A percentile compares a stretch with the other conserved stretches of the same genome.
Conservation (phyloP, 1,284 basidiomycete species). For the Trichosporon inkin region DNA sequence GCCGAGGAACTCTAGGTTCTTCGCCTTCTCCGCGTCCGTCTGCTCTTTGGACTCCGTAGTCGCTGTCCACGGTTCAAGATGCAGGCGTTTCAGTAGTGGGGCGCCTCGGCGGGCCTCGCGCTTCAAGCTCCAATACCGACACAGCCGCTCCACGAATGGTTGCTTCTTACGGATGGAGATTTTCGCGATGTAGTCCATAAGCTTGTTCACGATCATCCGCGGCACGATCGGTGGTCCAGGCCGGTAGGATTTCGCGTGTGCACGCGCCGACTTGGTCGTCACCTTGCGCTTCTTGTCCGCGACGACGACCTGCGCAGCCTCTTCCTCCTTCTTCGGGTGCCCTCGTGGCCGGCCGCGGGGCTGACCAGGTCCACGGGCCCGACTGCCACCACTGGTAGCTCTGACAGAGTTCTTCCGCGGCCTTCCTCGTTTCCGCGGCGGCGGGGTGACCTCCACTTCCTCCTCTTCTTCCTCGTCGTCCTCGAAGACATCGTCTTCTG, state of each 20-base stretch:
- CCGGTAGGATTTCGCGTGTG: conserved; percentile 56
- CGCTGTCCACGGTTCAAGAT: conserved; percentile 97
- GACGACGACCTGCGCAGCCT: background rate
- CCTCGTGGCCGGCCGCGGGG: conserved; percentile 3
- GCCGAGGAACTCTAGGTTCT: conserved; percentile 78
- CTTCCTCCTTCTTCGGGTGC: background rate
- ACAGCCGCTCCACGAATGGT: conserved; percentile 73
- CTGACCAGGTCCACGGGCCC: background rate
- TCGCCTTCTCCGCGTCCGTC: conserved; percentile 75
- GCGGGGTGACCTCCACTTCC: conserved; percentile 33
- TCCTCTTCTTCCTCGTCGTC: conserved; percentile 46
- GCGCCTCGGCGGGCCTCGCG: conserved; percentile 88
- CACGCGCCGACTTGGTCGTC: conserved; percentile 54
- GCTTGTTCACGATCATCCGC: conserved; percentile 58
- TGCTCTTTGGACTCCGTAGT: conserved; percentile 62
- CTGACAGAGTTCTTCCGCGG: conserved; percentile 19
- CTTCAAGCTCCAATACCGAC: conserved; percentile 95
- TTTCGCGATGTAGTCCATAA: conserved; percentile 71
- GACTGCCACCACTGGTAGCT: background rate
- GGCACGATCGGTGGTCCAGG: conserved; percentile 57
- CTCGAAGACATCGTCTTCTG: background rate
- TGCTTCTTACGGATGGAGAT: conserved; percentile 70
- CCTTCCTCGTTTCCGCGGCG: conserved; percentile 15
- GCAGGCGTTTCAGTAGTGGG: conserved; percentile 84
- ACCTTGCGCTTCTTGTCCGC: conserved; percentile 19